Percentiles rank a stretch among this genome's conserved stretches.
Evolutionary conservation across 352 stramenopile genomes (phyloP).

Genomic region (Pythium periplocum): DNA sequence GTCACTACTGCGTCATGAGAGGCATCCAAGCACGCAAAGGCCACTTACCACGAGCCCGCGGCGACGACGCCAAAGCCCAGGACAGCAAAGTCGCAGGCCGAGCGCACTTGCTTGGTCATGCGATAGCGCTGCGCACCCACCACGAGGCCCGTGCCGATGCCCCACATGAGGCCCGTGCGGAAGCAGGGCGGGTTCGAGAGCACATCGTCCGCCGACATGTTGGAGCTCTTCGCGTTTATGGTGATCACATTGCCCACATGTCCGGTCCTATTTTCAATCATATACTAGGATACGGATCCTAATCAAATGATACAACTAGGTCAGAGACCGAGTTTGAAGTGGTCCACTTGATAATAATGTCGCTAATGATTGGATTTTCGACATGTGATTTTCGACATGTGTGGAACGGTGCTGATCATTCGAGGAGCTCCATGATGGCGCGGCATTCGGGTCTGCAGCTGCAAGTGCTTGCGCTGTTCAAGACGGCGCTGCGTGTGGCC

Average conservation of each 20-base stretch:
- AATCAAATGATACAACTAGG: background rate
- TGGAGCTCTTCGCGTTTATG: background rate
- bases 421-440: conserved; percentile 14
- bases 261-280: background rate
- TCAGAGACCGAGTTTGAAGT: conserved; percentile 1
- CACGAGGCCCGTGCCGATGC: conserved; percentile 49
- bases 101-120: conserved; percentile 43
- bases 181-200: conserved; percentile 79
- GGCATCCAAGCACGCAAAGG: background rate
- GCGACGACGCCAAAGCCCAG: conserved; percentile 55
- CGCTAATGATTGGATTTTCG: conserved; percentile 8
- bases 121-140: conserved; percentile 71
- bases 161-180: conserved; percentile 72
- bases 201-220: conserved; percentile 24
- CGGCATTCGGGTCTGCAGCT: conserved; percentile 72
- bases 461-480: conserved; percentile 73
- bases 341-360: background rate
- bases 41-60: conserved; percentile 41
- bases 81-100: conserved; percentile 61
- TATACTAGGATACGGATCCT: background rate
- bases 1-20: background rate
- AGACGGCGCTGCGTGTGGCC: conserved; percentile 48
- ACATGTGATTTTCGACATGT: background rate
- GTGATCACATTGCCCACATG: conserved; percentile 4
- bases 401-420: background rate